These are phyloP conservation scores for Aspergillus viridinutans DNA, from an alignment of 2,329 filamentous ascomycete species.

Conservation along the genomic window DNA sequence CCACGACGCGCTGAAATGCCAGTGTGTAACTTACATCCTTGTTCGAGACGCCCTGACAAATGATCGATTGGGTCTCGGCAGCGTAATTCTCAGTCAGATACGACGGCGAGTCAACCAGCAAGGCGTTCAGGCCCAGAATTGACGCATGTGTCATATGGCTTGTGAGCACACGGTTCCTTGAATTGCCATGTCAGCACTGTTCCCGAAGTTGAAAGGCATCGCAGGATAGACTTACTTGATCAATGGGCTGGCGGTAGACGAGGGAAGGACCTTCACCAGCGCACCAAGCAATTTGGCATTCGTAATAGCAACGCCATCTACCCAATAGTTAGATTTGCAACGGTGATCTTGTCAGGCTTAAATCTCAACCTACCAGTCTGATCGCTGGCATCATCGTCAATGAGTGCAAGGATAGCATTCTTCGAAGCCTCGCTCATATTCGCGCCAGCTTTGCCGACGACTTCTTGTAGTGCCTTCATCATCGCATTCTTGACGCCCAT, in stretches of 20 bases:
- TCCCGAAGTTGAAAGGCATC: not conserved
- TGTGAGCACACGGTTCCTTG: conserved; percentile 72
- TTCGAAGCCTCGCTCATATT: conserved; percentile 94
- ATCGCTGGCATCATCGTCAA: conserved; percentile 78
- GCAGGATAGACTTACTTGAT: conserved; percentile 47
- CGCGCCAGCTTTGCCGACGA: conserved; percentile 86
- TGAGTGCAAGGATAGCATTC: conserved; percentile 77
- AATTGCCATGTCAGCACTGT: conserved; percentile 39
- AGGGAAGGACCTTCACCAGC: conserved; percentile 78
- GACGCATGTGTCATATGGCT: conserved; percentile 72
- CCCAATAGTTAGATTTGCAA: conserved; percentile 13
- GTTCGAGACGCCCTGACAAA: conserved; percentile 74
- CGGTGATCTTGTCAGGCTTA: not conserved
- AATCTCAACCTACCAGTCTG: conserved; percentile 53
- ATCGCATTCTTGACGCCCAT: conserved; percentile 87
- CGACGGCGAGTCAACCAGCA: conserved; percentile 74
- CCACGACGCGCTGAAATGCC: conserved; percentile 1
- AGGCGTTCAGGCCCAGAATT: conserved; percentile 80
- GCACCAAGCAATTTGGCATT: conserved; percentile 87
- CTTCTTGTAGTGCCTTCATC: conserved; percentile 94
- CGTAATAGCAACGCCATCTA: conserved; percentile 73
- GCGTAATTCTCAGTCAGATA: conserved; percentile 64
- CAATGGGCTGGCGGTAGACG: conserved; percentile 60
- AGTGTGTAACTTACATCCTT: conserved; percentile 60
- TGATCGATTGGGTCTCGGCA: conserved; percentile 70